phyloP scores from a whole-genome alignment of 116 monocot species.

The Cymodocea nodosa region DNA sequence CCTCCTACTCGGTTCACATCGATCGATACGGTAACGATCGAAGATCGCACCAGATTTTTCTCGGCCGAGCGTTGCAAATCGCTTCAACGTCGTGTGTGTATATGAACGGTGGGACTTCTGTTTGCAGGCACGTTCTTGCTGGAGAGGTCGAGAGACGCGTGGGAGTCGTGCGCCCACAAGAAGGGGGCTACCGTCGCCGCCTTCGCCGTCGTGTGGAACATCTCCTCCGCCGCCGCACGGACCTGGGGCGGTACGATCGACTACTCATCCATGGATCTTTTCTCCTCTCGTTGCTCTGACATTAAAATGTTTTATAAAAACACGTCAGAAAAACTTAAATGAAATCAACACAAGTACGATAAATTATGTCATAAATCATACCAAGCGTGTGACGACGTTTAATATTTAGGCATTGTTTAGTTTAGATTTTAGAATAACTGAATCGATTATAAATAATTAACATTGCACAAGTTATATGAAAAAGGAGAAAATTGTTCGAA shows the following conservation, averaged over 20 bases:
- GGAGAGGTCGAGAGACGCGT: constrained; percentile 63
- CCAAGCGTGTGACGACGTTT: no score
- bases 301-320: background rate
- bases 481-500: no score
- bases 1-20: constrained; percentile 56
- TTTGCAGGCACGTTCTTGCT: constrained; percentile 63
- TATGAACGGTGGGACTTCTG: background rate
- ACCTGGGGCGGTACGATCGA: constrained; percentile 79
- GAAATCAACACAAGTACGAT: no score
- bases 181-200: constrained; percentile 50
- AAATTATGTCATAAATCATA: no score
- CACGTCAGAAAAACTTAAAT: no score
- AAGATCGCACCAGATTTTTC: background rate
- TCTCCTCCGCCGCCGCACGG: constrained; percentile 62
- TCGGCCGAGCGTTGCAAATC: background rate
- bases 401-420: no score
- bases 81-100: background rate
- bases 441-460: no score
- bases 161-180: constrained; percentile 86
- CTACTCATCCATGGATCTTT: background rate
- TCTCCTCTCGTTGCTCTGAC: background rate
- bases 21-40: constrained; percentile 48
- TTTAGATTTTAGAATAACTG: no score
- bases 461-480: no score
- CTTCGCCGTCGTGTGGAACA: constrained; percentile 70